Evolutionary conservation across 2,329 filamentous ascomycete species (phyloP).

Genomic region (Pseudodiploospora longispora): DNA sequence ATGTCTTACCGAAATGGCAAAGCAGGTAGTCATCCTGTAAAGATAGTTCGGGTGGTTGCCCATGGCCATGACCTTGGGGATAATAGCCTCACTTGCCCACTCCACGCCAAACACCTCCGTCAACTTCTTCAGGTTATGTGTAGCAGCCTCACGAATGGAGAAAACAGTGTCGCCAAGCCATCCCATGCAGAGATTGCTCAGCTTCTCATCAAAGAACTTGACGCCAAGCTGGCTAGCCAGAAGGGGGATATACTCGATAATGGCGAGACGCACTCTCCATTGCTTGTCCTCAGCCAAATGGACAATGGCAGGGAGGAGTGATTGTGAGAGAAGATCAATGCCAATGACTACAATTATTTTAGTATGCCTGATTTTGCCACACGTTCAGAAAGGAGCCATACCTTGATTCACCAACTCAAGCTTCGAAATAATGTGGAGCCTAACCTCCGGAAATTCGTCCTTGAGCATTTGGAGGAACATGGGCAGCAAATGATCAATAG

Average conservation of each 20-base stretch:
- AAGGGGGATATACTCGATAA: slow-evolving; percentile 98
- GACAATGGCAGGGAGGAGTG: slow-evolving; percentile 91
- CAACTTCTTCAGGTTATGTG: slow-evolving; percentile 94
- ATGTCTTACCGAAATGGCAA: slow-evolving; percentile 83
- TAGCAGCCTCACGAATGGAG: slow-evolving; percentile 95
- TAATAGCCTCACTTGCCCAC: slow-evolving; percentile 94
- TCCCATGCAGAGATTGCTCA: slow-evolving; percentile 92
- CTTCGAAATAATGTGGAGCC: slow-evolving; percentile 99
- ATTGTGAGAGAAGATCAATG: slow-evolving; percentile 93
- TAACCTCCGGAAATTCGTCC: slow-evolving; percentile 96
- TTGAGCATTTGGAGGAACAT: slow-evolving; percentile 99
- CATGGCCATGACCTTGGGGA: slow-evolving; percentile 98
- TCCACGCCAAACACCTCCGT: slow-evolving; percentile 98
- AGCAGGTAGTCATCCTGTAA: slow-evolving; percentile 99
- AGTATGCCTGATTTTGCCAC: slow-evolving; percentile 7
- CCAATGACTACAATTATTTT: slow-evolving; percentile 66
- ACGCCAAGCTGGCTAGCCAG: slow-evolving; percentile 93
- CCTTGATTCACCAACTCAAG: slow-evolving; percentile 95
- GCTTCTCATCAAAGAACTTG: slow-evolving; percentile 96
- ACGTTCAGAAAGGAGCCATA: slow-evolving; percentile 29
- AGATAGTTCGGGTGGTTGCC: slow-evolving; percentile 97
- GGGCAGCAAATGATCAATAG: slow-evolving; percentile 89
- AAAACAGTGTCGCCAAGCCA: slow-evolving; percentile 98
- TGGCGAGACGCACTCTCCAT: slow-evolving; percentile 94
- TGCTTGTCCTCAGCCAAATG: slow-evolving; percentile 98